phyloP scores from a whole-genome alignment of 1,284 basidiomycete species.

The Flammula alnicola region DNA sequence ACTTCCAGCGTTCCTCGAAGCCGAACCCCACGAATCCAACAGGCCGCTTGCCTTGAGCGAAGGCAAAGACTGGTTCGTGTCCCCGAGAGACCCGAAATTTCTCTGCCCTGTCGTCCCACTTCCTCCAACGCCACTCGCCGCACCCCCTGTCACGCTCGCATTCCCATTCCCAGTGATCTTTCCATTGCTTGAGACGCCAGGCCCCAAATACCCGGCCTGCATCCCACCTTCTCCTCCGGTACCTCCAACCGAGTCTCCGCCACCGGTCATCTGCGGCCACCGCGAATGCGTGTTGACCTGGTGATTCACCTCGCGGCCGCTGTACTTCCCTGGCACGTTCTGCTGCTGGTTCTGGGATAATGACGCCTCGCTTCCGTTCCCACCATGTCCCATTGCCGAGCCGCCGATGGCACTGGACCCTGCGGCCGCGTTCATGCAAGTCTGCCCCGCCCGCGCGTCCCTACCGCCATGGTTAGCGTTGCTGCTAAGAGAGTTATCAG shows the following conservation, averaged over 20 bases:
- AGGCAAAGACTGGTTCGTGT: conserved; percentile 55
- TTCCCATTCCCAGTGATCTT: conserved; percentile 7
- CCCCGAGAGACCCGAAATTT: conserved; percentile 24
- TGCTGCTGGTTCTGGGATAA: conserved; percentile 8
- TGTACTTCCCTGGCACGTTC: conserved; percentile 14
- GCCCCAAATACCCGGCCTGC: conserved; percentile 8
- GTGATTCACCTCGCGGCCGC: conserved; percentile 15
- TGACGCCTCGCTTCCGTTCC: conserved; percentile 25
- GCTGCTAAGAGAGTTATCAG: conserved; percentile 15
- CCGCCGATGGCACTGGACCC: conserved; percentile 21
- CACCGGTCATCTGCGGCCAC: conserved; percentile 17
- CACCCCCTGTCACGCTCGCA: conserved; percentile 14
- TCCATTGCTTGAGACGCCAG: conserved; percentile 14
- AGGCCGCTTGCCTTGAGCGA: conserved; percentile 75
- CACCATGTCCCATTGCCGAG: conserved; percentile 28
- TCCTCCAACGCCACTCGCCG: conserved; percentile 7
- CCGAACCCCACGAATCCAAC: conserved; percentile 52
- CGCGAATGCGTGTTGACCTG: conserved; percentile 15
- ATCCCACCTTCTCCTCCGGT: conserved; percentile 12
- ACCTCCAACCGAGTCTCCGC: conserved; percentile 11
- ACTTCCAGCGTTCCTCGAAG: conserved; percentile 22
- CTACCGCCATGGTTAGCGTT: conserved; percentile 10
- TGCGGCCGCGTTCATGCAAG: conserved; percentile 13
- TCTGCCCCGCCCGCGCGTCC: conserved; percentile 12
- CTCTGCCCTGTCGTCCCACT: conserved; percentile 20